Base-by-base conservation (phyloP, 2,329 filamentous ascomycete species). In the Diplodia corticola region DNA sequence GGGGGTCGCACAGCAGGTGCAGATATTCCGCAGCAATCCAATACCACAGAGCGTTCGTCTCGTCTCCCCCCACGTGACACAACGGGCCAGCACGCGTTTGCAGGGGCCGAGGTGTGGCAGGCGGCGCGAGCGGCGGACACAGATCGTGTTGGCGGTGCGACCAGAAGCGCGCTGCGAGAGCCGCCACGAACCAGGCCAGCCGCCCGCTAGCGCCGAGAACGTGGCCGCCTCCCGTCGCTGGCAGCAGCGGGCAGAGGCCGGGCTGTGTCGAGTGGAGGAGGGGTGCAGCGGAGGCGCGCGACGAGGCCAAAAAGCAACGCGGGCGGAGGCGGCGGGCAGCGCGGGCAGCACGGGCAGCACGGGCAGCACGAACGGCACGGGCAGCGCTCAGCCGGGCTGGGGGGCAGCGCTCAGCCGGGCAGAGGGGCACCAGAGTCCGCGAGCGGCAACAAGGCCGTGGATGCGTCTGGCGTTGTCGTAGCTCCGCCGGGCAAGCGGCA, bases 1-100 rank as follows among this genome's bases (percentile, higher is more conserved):
- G 65, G 48, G 53, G 64, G 65, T 67, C 49, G 57, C 65, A 67
- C 65, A 37, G 59, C 65, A 67, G 49, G 61, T 46, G 49, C 61
- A 35, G 51, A 54, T 64, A 48, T 50, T 53, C 35, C 33, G 60
- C 60, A 50, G 30, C 22, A 63, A 46, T 64, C 50, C 40, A 65
- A 57, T 65, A 65, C 63, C 63, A 33, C 35, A 30, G 46, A 33
- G 40, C 13, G 44, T 44, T 44, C 40, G 40, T 51, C 20, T 44
- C 28, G 22, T 63, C 51, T 26, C 35, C 40, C 49, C 24, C 51
- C 64, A 65, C 64, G 64, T 65, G 64, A 65, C 64, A 65, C 64
- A 51, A 48, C 50, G 4, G 28, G 35, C n/a, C 60, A 54, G 63
- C 63, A 55, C 63, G 63, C 51, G 50, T 64, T 64, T 53, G 35